Evolutionary conservation across 2,329 filamentous ascomycete genomes (phyloP).

Genomic region (Paraphaeosphaeria sporulosa): DNA sequence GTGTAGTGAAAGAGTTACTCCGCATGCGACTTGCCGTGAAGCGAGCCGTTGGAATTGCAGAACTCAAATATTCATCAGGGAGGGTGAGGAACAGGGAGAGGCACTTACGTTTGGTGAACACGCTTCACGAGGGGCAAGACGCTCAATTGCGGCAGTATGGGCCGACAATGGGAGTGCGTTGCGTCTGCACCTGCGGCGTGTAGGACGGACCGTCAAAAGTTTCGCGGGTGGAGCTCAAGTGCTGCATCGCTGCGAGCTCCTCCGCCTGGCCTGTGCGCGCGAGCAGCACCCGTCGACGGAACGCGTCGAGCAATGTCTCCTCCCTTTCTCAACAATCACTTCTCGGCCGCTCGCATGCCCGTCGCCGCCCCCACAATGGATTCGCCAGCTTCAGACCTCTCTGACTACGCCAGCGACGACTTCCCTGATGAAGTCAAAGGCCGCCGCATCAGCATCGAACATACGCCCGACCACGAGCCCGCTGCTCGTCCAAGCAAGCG

Average conservation of each 20-base stretch:
- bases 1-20: slow-evolving; percentile 58
- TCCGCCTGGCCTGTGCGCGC: slow-evolving; percentile 7
- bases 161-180: background rate
- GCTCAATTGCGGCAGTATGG: background rate
- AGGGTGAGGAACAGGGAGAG: background rate
- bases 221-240: background rate
- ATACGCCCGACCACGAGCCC: slow-evolving; percentile 53
- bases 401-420: slow-evolving; percentile 69
- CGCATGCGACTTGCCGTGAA: slow-evolving; percentile 49
- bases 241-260: background rate
- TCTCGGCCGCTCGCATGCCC: background rate
- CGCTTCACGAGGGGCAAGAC: background rate
- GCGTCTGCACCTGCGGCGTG: background rate
- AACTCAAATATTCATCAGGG: slow-evolving; percentile 58
- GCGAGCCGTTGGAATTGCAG: slow-evolving; percentile 59
- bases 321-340: slow-evolving; percentile 12
- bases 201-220: background rate
- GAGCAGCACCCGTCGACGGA: background rate
- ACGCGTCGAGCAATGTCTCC: slow-evolving; percentile 2
- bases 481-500: slow-evolving; percentile 50
- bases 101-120: slow-evolving; percentile 2
- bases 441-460: slow-evolving; percentile 56
- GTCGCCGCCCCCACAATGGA: slow-evolving; percentile 42
- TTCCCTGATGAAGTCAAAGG: slow-evolving; percentile 65
- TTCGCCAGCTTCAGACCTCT: slow-evolving; percentile 70